Evolutionary conservation across 2,329 filamentous ascomycete species (phyloP), one percentile per base, ranked within the genome.

Genomic region (Diaporthe eres): DNA sequence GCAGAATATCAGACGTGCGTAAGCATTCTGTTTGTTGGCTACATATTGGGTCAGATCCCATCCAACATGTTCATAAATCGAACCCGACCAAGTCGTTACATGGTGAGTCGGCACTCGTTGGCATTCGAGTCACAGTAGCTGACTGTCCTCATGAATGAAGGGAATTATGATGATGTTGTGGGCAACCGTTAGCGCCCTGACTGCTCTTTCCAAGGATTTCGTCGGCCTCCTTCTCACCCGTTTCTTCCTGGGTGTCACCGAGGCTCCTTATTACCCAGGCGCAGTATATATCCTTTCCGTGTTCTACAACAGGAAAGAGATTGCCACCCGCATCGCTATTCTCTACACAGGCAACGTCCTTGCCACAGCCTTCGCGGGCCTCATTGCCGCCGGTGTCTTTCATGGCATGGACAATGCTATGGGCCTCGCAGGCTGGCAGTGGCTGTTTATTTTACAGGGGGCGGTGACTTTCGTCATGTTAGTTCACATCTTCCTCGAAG

Each of bases 281-380:
- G 82, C 80, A 4, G 74, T 92, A 12, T 92, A 90, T 82, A 90
- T 89, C 74, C 85, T 93, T 13, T 85, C 83, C 4, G 84, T 84
- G 63, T 93, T 92, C 90, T 94, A 94, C 78, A 93, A 91, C 0
- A 87, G 92, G 28, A 90, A 90, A 78, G 93, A 93, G 79, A 83
- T 93, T 0, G 90, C 88, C 2, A 86, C 92, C n/a, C 86, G 92
- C 19, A 92, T 91, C 28, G 90, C 90, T 12, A 86, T 92, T 19
- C 85, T 85, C 1, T 85, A 89, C 76, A 90, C 91, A 0, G 93
- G 92, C 0, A 91, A 91, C 8, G 85, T 94, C 17, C 87, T 94
- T 5, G 92, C 91, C 0, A 92, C 92, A 0, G 92, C 92, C 0
- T 94, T 94, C 79, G 92, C 91, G 0, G 93, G 92, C 0, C 84